A percentile compares a stretch with the other conserved stretches of the same genome.
Conservation (phyloP, 371 early-diverging fungal species). For the Mucor circinelloides region DNA sequence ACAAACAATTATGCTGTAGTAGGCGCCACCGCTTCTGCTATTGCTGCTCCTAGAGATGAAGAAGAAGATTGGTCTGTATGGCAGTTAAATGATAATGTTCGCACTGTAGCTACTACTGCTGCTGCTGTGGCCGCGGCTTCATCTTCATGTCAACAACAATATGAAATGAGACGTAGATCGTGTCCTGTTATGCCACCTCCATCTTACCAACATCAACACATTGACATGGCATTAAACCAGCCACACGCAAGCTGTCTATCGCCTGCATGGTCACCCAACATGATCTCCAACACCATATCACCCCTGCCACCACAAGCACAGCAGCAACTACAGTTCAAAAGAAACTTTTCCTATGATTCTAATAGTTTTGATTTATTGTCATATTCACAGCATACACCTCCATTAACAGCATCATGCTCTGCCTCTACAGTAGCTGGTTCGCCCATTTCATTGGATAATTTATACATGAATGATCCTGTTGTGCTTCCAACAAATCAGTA, state of each 20-base stretch:
- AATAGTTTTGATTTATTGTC: slow-evolving; percentile 1
- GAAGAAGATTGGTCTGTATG: neutral
- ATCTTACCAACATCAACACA: neutral
- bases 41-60: neutral
- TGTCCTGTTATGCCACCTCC: slow-evolving; percentile 3
- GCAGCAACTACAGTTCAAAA: neutral
- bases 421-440: slow-evolving; percentile 33
- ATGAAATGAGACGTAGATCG: slow-evolving; percentile 12
- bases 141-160: neutral
- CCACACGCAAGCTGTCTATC: slow-evolving; percentile 1
- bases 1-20: slow-evolving; percentile 16
- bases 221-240: neutral
- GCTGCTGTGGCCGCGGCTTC: slow-evolving; percentile 33
- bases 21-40: neutral
- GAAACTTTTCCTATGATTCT: slow-evolving; percentile 12
- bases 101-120: slow-evolving; percentile 34
- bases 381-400: slow-evolving; percentile 28
- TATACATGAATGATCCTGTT: slow-evolving; percentile 21
- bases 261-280: slow-evolving; percentile 1
- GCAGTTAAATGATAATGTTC: slow-evolving; percentile 21
- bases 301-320: neutral
- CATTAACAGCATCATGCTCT: slow-evolving; percentile 34
- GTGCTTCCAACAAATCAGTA: slow-evolving; percentile 1
- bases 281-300: neutral
- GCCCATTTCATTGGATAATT: slow-evolving; percentile 27